These are phyloP conservation scores for Pythium coloratum DNA, from an alignment of 352 stramenopile genomes.

Conservation along the genomic window DNA sequence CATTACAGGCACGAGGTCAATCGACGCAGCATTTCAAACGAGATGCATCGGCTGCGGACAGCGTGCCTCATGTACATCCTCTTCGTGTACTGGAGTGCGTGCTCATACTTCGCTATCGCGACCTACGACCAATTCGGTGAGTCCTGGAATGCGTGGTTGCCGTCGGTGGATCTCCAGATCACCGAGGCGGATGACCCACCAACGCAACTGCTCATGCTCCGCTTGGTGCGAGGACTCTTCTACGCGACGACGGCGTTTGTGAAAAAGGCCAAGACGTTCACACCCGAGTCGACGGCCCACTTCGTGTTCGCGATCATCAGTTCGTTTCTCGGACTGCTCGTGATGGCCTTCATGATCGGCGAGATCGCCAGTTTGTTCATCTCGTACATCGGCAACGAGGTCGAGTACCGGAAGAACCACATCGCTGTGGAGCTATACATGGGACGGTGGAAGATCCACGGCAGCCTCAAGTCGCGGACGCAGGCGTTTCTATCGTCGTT, in stretches of 20 bases:
- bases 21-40: slow-evolving; percentile 56
- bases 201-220: slow-evolving; percentile 32
- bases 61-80: slow-evolving; percentile 49
- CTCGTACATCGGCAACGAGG: slow-evolving; percentile 70
- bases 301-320: slow-evolving; percentile 51
- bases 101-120: slow-evolving; percentile 52
- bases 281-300: slow-evolving; percentile 42
- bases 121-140: slow-evolving; percentile 45
- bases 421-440: slow-evolving; percentile 67
- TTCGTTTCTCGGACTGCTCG: slow-evolving; percentile 53
- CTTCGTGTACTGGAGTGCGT: slow-evolving; percentile 66
- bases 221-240: slow-evolving; percentile 53
- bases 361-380: slow-evolving; percentile 72
- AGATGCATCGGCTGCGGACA: slow-evolving; percentile 53
- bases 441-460: slow-evolving; percentile 45
- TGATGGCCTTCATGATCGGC: slow-evolving; percentile 74
- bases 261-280: slow-evolving; percentile 64
- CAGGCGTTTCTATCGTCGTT: slow-evolving; percentile 60
- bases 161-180: slow-evolving; percentile 34
- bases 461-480: slow-evolving; percentile 39
- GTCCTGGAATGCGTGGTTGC: slow-evolving; percentile 53
- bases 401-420: slow-evolving; percentile 72
- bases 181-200: slow-evolving; percentile 23
- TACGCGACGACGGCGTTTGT: slow-evolving; percentile 63
- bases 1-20: slow-evolving; percentile 68